Percentiles rank a stretch among this genome's conserved stretches.
Evolutionary conservation across 2,329 filamentous ascomycete genomes (phyloP).

Genomic region (Fusarium lyarnte): DNA sequence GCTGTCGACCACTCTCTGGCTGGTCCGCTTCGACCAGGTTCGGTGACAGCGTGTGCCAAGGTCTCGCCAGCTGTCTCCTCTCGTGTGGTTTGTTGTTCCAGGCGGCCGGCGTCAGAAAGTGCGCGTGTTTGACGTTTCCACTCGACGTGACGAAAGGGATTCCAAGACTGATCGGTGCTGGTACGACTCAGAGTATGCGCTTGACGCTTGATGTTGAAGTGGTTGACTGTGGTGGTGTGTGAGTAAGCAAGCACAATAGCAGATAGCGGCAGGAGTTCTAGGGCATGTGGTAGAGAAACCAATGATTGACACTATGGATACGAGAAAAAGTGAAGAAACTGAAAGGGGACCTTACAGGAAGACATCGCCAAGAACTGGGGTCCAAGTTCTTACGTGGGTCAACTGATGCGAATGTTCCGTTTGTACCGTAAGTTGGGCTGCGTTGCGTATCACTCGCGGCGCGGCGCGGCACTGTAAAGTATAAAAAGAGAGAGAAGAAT

Average conservation of each 20-base stretch:
- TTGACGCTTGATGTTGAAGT: conserved; percentile 55
- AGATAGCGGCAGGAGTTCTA: background rate
- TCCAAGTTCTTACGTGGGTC: conserved; percentile 18
- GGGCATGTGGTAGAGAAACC: background rate
- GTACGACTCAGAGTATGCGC: conserved; percentile 56
- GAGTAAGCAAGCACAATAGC: background rate
- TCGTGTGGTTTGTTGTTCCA: conserved; percentile 46
- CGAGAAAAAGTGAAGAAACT: conserved; percentile 11
- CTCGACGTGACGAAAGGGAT: conserved; percentile 56
- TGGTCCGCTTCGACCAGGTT: conserved; percentile 42
- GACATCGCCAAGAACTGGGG: conserved; percentile 37
- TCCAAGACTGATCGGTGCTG: conserved; percentile 52
- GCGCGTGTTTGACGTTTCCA: conserved; percentile 45
- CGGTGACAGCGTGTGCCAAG: conserved; percentile 50
- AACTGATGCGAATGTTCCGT: background rate
- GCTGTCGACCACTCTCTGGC: conserved; percentile 40
- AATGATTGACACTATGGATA: background rate
- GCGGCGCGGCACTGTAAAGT: conserved; percentile 16
- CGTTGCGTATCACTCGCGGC: conserved; percentile 15
- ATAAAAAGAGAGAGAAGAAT: background rate
- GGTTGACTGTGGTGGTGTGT: conserved; percentile 52
- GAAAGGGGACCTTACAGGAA: conserved; percentile 34
- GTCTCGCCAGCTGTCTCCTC: conserved; percentile 40
- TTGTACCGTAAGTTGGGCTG: background rate
- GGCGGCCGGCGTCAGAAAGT: conserved; percentile 43